Conservation (phyloP, 306 rosid species). For the Rosa lucieae region DNA sequence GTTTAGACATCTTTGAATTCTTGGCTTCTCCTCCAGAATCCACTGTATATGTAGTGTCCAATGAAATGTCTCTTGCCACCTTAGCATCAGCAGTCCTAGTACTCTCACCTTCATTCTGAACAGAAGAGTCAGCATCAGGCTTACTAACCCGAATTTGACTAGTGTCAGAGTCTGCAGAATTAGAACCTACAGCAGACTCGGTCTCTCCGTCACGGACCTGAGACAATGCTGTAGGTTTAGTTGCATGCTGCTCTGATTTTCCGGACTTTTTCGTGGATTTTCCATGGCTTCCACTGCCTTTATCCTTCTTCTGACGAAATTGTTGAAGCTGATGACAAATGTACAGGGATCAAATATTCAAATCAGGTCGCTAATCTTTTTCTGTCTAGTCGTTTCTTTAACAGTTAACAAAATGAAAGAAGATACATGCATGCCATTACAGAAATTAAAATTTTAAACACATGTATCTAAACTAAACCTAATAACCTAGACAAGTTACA, state of each 20-base stretch:
- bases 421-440: neutral
- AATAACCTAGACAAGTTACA: neutral
- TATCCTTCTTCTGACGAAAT: conserved; percentile 50
- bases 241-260: conserved; percentile 41
- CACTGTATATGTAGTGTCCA: conserved; percentile 32
- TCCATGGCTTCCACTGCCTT: conserved; percentile 69
- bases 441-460: too few species aligned
- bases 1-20: conserved; percentile 28
- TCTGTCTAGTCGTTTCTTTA: neutral
- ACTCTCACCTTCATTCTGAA: conserved; percentile 34
- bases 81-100: conserved; percentile 27
- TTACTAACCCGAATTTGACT: conserved; percentile 19
- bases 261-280: conserved; percentile 60
- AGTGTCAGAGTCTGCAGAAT: conserved; percentile 32
- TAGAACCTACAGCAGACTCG: conserved; percentile 35
- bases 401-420: neutral
- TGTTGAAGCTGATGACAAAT: conserved; percentile 70
- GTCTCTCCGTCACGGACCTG: conserved; percentile 45
- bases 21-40: conserved; percentile 39
- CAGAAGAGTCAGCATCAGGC: conserved; percentile 33
- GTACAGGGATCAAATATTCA: conserved; percentile 20
- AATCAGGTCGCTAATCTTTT: conserved; percentile 5
- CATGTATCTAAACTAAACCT: too few species aligned
- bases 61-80: conserved; percentile 27
- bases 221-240: conserved; percentile 32